Base-by-base conservation (phyloP, 2,329 filamentous ascomycete species). In the Talaromyces amestolkiae region DNA sequence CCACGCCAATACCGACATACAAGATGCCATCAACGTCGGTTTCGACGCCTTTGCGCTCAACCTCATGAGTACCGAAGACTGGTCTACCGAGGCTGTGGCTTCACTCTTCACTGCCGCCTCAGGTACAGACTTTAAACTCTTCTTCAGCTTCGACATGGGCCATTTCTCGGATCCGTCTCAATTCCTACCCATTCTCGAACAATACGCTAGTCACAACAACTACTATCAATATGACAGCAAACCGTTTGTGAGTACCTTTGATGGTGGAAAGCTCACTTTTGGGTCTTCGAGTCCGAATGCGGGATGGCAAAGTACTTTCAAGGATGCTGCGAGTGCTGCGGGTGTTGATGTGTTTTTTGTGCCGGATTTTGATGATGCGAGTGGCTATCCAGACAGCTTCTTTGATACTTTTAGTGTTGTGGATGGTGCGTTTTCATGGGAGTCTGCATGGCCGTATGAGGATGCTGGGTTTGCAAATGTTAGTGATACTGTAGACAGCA, bases 371-470 rank as follows among this genome's bases (percentile, higher is more conserved):
- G 70, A 71, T 64, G 69, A 72, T 43, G 49, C 69, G 27, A 61
- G 67, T 2, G 66, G 67, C 1, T 69, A 73, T 11, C 66, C 61
- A 35, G 60, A 64, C 11, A 65, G 65, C 58, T 67, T 74, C 56
- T 77, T 76, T 67, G 56, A 63, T 54, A 60, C 45, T n/a, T 71
- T 69, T 31, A 53, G 66, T 10, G 70, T 69, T 49, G 71, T 77
- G 1, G 76, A 78, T 61, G 77, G 76, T 22, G 69, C 75, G 31
- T 75, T 79, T 61, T 76, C 75, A 62, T 79, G 77, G 78, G 76
- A 79, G 61, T 66, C 66, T 11, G 73, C 75, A 0, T 80, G 78
- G 77, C 73, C 74, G 1, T 37, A 49, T 19, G 61, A 66, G 0
- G 58, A 61, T 37, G 65, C 67, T 1, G 72, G 72, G 1, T 70